phyloP scores from a whole-genome alignment of 164 flowering plant genomes.

The Chimonanthus praecox region DNA sequence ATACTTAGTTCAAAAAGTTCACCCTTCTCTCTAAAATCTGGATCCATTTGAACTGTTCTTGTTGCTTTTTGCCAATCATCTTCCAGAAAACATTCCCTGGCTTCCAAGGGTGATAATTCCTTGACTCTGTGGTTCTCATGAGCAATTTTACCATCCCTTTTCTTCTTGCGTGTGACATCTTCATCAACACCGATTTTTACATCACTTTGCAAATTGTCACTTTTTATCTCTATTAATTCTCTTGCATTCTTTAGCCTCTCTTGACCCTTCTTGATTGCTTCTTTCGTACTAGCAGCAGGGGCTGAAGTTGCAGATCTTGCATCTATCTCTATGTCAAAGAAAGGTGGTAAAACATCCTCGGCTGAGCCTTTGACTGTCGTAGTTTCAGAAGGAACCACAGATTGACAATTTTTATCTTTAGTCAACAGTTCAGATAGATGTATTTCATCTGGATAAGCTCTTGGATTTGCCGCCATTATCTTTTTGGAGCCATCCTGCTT shows the following conservation, averaged over 20 bases:
- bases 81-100: constrained; percentile 18
- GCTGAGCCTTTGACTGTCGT: constrained; percentile 23
- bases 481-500: constrained; percentile 24
- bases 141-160: constrained; percentile 13
- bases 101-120: constrained; percentile 20
- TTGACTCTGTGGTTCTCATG: constrained; percentile 15
- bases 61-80: constrained; percentile 21
- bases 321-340: constrained; percentile 73
- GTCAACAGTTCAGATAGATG: background rate
- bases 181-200: constrained; percentile 24
- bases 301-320: constrained; percentile 59
- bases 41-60: constrained; percentile 11
- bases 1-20: constrained; percentile 10
- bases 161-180: constrained; percentile 24
- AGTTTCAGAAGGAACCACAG: constrained; percentile 12
- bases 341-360: constrained; percentile 41
- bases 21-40: constrained; percentile 23
- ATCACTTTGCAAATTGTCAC: constrained; percentile 30
- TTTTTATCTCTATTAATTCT: constrained; percentile 49
- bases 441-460: constrained; percentile 5
- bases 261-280: constrained; percentile 65
- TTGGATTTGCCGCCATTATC: constrained; percentile 15
- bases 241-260: constrained; percentile 50
- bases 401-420: background rate
- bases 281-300: constrained; percentile 63